Conservation (phyloP, 2,329 filamentous ascomycete species). For the Aureobasidium subglaciale region DNA sequence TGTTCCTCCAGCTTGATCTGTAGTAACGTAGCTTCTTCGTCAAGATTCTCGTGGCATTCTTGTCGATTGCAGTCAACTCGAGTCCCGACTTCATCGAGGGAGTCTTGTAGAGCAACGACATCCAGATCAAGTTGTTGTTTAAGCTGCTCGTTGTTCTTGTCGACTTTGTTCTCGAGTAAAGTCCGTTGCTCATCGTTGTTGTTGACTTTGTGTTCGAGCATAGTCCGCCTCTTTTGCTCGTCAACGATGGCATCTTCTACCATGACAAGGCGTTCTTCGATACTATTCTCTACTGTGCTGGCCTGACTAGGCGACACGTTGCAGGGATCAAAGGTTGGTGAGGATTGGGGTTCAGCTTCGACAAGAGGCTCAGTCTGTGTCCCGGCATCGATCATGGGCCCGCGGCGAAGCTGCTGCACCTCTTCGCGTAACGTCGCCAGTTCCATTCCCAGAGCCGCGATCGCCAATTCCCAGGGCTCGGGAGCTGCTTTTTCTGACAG, state of each 20-base stretch:
- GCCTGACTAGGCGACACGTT: neutral
- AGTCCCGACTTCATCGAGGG: no score
- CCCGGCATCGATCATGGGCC: neutral
- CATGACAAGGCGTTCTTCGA: neutral
- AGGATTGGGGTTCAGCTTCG: no score
- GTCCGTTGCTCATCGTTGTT: neutral
- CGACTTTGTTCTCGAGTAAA: neutral
- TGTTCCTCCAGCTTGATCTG: conserved; percentile 1
- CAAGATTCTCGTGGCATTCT: neutral
- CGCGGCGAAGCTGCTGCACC: neutral
- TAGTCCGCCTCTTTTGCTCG: neutral
- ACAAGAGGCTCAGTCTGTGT: neutral
- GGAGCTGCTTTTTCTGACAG: neutral
- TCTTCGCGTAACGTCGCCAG: neutral
- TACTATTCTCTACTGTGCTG: neutral
- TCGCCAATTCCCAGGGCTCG: neutral
- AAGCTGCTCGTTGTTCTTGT: neutral
- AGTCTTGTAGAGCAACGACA: neutral
- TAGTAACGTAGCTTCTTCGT: neutral
- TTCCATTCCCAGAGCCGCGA: neutral
- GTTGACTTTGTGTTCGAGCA: neutral
- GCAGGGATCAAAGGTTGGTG: neutral
- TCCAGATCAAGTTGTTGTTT: no score
- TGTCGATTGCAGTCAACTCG: neutral
- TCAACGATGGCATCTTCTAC: neutral